These are phyloP conservation scores for Coemansia sp. DNA, from an alignment of 192 early-diverging fungal species.

Conservation along the genomic window DNA sequence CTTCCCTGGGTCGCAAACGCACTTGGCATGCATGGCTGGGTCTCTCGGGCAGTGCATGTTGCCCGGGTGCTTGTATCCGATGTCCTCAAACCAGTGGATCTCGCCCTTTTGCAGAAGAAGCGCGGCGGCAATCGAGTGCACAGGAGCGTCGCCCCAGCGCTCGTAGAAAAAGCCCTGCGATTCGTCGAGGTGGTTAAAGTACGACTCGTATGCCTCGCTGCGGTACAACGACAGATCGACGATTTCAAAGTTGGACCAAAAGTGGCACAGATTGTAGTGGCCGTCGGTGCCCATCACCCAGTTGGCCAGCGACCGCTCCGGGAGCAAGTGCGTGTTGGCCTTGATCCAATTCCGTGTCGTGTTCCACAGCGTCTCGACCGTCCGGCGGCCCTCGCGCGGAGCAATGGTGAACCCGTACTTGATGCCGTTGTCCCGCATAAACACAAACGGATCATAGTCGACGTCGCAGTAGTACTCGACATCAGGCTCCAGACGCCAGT, in stretches of 20 bases:
- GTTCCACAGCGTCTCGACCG: slow-evolving; percentile 66
- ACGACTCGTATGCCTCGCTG: slow-evolving; percentile 56
- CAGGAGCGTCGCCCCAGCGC: slow-evolving; percentile 61
- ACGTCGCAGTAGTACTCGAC: slow-evolving; percentile 74
- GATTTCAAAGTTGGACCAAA: slow-evolving; percentile 81
- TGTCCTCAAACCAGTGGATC: slow-evolving; percentile 74
- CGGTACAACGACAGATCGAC: slow-evolving; percentile 60
- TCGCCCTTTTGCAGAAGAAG: slow-evolving; percentile 61
- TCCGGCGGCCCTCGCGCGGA: slow-evolving; percentile 59
- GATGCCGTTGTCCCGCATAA: slow-evolving; percentile 66
- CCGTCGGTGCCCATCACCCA: slow-evolving; percentile 60
- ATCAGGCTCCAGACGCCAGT: slow-evolving; percentile 75
- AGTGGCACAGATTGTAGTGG: slow-evolving; percentile 70
- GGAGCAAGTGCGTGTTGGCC: slow-evolving; percentile 39
- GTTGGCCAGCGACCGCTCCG: slow-evolving; percentile 33
- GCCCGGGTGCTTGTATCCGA: slow-evolving; percentile 69
- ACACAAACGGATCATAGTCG: slow-evolving; percentile 69
- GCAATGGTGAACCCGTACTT: slow-evolving; percentile 73
- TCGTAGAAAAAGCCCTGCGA: slow-evolving; percentile 68
- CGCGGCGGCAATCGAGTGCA: slow-evolving; percentile 67
- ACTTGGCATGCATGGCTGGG: slow-evolving; percentile 41
- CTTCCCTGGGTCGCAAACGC: slow-evolving; percentile 39
- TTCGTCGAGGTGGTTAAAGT: slow-evolving; percentile 61
- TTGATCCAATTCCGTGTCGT: slow-evolving; percentile 55
- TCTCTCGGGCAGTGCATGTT: slow-evolving; percentile 71